Conservation (phyloP, 345 rosid species). For the Ceriops zippeliana region DNA sequence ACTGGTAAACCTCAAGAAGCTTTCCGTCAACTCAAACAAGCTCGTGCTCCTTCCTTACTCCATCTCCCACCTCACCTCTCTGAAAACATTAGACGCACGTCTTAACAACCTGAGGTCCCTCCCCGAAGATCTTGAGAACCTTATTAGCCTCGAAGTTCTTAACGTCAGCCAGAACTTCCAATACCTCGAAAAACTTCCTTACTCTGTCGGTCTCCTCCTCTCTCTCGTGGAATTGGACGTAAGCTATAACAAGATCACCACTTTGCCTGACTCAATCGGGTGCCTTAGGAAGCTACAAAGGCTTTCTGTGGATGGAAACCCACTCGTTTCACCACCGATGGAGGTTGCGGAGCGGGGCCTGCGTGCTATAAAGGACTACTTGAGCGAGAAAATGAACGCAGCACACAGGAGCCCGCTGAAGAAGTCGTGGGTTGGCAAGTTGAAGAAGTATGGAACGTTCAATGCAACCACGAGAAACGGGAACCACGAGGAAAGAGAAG, state of each 20-base stretch:
- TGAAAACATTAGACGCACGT: slow-evolving; percentile 59
- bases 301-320: slow-evolving; percentile 78
- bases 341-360: slow-evolving; percentile 67
- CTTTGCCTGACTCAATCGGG: slow-evolving; percentile 70
- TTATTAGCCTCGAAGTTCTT: slow-evolving; percentile 62
- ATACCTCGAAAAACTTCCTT: slow-evolving; percentile 50
- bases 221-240: slow-evolving; percentile 73
- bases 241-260: slow-evolving; percentile 67
- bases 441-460: slow-evolving; percentile 61
- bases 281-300: slow-evolving; percentile 65
- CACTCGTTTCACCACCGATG: slow-evolving; percentile 61
- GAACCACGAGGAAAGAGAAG: slow-evolving; percentile 44
- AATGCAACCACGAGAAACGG: slow-evolving; percentile 32
- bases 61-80: slow-evolving; percentile 56
- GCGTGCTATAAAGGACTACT: slow-evolving; percentile 55
- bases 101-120: slow-evolving; percentile 72
- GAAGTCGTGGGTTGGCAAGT: slow-evolving; percentile 64
- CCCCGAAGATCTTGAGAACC: slow-evolving; percentile 72
- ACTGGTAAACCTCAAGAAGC: slow-evolving; percentile 59
- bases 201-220: slow-evolving; percentile 62
- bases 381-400: slow-evolving; percentile 58
- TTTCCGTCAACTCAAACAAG: slow-evolving; percentile 74
- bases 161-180: slow-evolving; percentile 89
- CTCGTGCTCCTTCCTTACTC: slow-evolving; percentile 61
- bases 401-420: slow-evolving; percentile 29